These are phyloP conservation scores for Acanthamoeba triangularis DNA, from an alignment of 208 protist species.

Conservation along the genomic window DNA sequence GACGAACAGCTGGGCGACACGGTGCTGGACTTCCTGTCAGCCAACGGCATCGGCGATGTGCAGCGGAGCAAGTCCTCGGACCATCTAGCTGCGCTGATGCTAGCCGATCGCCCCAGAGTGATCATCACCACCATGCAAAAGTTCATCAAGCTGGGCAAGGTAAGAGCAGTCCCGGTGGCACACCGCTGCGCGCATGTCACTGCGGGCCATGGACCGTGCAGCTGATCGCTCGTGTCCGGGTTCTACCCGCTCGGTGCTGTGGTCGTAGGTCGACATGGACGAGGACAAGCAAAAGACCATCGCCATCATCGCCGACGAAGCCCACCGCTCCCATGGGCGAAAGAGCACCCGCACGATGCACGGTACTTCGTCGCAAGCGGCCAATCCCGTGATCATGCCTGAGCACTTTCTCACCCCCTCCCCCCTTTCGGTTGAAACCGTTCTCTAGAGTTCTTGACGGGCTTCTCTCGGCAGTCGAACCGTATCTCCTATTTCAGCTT, in stretches of 20 bases:
- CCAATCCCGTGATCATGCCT: background rate
- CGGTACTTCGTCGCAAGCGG: background rate
- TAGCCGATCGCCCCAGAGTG: background rate
- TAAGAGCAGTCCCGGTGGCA: background rate
- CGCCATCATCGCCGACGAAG: constrained; percentile 75
- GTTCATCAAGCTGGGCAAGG: constrained; percentile 50
- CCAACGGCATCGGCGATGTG: constrained; percentile 62
- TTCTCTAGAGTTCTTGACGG: constrained; percentile 70
- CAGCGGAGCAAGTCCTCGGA: background rate
- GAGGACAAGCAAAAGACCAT: constrained; percentile 17
- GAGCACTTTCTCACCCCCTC: background rate
- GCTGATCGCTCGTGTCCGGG: background rate
- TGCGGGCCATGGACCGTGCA: background rate
- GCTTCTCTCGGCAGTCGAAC: constrained; percentile 61
- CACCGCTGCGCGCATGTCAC: background rate
- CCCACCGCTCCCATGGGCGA: constrained; percentile 61
- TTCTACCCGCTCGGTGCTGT: background rate
- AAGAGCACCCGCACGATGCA: constrained; percentile 75
- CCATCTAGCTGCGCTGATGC: constrained; percentile 31
- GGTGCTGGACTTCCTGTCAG: constrained; percentile 34
- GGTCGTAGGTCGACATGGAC: background rate
- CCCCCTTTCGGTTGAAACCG: background rate
- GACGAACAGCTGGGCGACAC: constrained; percentile 73
- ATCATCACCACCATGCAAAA: constrained; percentile 78
- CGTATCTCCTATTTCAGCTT: constrained; percentile 70